Base-by-base conservation (phyloP, 345 rosid species). In the Clausena lansium region DNA sequence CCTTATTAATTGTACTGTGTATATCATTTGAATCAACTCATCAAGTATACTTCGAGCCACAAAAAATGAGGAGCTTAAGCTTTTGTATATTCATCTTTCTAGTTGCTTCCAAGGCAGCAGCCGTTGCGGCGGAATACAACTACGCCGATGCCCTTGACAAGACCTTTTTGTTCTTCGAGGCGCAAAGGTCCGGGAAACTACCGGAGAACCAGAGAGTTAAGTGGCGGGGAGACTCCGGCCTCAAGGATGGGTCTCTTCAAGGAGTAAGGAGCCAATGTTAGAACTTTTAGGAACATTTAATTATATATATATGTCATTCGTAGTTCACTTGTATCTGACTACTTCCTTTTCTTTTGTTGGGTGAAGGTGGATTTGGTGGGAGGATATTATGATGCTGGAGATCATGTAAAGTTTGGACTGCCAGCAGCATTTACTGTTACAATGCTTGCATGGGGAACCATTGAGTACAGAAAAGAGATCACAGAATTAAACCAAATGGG, bases 361-460 rank as follows among this genome's bases (percentile, higher is more conserved):
- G 24, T 73, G 76, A 78, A 90, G 96, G 93, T 88, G 85, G 87
- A 92, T 55, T 86, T 94, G 84, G 95, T 86, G 11, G 98, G 97
- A 79, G 97, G 97, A 7, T 94, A 94, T 83, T 94, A 93, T 55
- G 98, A 94, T 74, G 97, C 97, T 17, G 98, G 97, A 79, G 98
- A 94, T 72, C 91, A 91, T 81, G 97, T 94, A 73, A 94, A 93
- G 85, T 94, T 94, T 73, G 98, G 98, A 36, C 82, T 94, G 55
- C 98, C 95, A 20, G 90, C 93, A 93, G 98, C 98, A 10, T 94
- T 87, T 63, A 86, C 85, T 10, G 84, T 87, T 32, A 91, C 97
- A 11, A 89, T 90, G 94, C 84, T 90, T 67, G 85, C 98, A 2
- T 91, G 96, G 98, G 94, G 96, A 9, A 86, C 87, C 1, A 73